phyloP scores from a whole-genome alignment of 306 rosid species.

The Cucumis cinereus region DNA sequence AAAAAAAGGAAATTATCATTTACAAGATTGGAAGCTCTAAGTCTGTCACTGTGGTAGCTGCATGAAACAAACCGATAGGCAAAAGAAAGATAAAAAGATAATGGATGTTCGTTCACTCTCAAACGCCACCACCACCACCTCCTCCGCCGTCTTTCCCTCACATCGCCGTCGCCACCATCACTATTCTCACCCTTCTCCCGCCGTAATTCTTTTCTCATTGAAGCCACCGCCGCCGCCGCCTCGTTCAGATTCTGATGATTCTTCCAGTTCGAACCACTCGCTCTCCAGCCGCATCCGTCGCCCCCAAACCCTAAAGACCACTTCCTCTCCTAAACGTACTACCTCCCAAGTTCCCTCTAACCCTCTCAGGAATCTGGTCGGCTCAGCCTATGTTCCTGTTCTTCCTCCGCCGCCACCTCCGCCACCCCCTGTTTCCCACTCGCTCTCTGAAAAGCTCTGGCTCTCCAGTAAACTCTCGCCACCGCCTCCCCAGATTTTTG shows the following conservation, averaged over 20 bases:
- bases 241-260: slow-evolving; percentile 27
- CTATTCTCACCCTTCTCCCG: slow-evolving; percentile 5
- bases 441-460: slow-evolving; percentile 63
- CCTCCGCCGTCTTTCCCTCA: slow-evolving; percentile 14
- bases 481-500: slow-evolving; percentile 11
- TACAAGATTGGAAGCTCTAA: not conserved
- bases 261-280: slow-evolving; percentile 9
- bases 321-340: slow-evolving; percentile 16
- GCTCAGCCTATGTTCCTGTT: slow-evolving; percentile 13
- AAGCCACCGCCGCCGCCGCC: slow-evolving; percentile 25
- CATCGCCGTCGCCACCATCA: slow-evolving; percentile 17
- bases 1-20: too few relatives aligned
- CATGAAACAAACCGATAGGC: not conserved
- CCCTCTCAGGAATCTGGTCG: slow-evolving; percentile 37
- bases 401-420: not conserved
- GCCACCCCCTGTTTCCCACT: slow-evolving; percentile 7
- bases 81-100: slow-evolving; percentile 14
- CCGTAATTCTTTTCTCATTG: slow-evolving; percentile 28
- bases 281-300: slow-evolving; percentile 42
- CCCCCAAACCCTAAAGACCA: slow-evolving; percentile 42
- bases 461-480: slow-evolving; percentile 77
- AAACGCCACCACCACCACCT: slow-evolving; percentile 24
- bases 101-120: slow-evolving; percentile 46
- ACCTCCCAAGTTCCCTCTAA: slow-evolving; percentile 27
- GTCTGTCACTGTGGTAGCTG: not conserved